phyloP scores from a whole-genome alignment of 768 basidiomycete species.

The Gymnopilus dilepis region DNA sequence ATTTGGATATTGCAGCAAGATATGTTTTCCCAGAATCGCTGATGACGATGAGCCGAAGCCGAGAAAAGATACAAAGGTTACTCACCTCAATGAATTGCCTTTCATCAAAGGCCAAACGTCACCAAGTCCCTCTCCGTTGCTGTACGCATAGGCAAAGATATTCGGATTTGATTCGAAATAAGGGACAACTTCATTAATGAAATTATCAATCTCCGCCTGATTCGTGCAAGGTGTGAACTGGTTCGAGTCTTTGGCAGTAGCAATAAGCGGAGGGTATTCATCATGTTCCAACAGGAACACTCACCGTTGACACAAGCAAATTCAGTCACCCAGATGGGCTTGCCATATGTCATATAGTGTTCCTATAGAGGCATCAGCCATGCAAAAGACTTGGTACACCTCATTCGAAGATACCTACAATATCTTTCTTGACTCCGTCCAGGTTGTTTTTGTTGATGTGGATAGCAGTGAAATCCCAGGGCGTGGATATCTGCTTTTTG shows the following conservation, averaged over 20 bases:
- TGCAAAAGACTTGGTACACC: background rate
- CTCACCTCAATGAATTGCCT: slow-evolving; percentile 41
- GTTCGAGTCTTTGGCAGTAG: slow-evolving; percentile 35
- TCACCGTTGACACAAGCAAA: slow-evolving; percentile 54
- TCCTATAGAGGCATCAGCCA: slow-evolving; percentile 30
- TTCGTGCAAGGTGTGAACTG: slow-evolving; percentile 49
- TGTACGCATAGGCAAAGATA: slow-evolving; percentile 51
- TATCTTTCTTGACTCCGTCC: slow-evolving; percentile 47
- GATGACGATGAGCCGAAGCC: slow-evolving; percentile 2
- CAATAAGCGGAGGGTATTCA: background rate
- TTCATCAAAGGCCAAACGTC: slow-evolving; percentile 51
- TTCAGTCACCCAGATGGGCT: slow-evolving; percentile 55
- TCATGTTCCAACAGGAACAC: slow-evolving; percentile 1
- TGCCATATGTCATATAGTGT: slow-evolving; percentile 48
- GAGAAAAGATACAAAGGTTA: background rate
- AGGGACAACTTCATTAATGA: slow-evolving; percentile 44
- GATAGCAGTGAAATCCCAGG: slow-evolving; percentile 53
- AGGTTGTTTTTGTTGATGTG: slow-evolving; percentile 55
- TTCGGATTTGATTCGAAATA: slow-evolving; percentile 42
- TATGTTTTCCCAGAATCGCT: slow-evolving; percentile 49
- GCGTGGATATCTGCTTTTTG: slow-evolving; percentile 39
- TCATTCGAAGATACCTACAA: slow-evolving; percentile 33
- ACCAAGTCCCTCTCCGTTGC: slow-evolving; percentile 52
- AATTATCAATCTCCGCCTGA: slow-evolving; percentile 47
- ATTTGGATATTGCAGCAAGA: slow-evolving; percentile 45